Evolutionary conservation across 768 basidiomycete genomes (phyloP).

Genomic region (Tricholoma saponaceum): DNA sequence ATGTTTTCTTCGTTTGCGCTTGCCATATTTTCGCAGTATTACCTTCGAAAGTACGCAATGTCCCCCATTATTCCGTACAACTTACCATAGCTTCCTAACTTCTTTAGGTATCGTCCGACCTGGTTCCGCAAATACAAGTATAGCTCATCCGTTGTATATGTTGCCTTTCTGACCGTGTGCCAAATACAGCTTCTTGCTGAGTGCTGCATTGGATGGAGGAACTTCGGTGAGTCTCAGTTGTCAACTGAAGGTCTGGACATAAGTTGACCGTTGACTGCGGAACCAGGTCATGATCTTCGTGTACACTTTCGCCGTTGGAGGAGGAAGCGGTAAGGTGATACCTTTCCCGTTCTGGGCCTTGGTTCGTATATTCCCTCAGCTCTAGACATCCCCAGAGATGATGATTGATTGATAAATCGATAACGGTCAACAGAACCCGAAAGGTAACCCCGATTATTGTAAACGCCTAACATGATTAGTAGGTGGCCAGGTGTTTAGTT

Average conservation of each 20-base stretch:
- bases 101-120: conserved; percentile 29
- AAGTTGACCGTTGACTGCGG: not conserved
- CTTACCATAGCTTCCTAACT: not conserved
- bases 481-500: too few relatives aligned
- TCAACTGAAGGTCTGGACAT: not conserved
- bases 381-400: not conserved
- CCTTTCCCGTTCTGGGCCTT: conserved; percentile 36
- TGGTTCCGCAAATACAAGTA: conserved; percentile 48
- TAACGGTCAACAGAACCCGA: conserved; percentile 11
- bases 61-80: not conserved
- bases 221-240: conserved; percentile 16
- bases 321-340: conserved; percentile 35
- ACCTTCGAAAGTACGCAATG: not conserved
- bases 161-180: not conserved
- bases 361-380: conserved; percentile 12
- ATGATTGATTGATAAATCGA: too few relatives aligned
- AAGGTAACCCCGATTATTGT: conserved; percentile 21
- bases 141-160: not conserved
- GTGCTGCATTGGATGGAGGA: conserved; percentile 51
- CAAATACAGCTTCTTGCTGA: conserved; percentile 36
- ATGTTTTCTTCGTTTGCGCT: conserved; percentile 2
- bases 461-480: conserved; percentile 15
- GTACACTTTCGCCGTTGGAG: conserved; percentile 41
- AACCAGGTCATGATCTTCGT: conserved; percentile 40
- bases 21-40: conserved; percentile 3